These are phyloP conservation scores for Penicilliopsis zonata DNA, from an alignment of 495 filamentous ascomycete genomes.

Conservation along the genomic window DNA sequence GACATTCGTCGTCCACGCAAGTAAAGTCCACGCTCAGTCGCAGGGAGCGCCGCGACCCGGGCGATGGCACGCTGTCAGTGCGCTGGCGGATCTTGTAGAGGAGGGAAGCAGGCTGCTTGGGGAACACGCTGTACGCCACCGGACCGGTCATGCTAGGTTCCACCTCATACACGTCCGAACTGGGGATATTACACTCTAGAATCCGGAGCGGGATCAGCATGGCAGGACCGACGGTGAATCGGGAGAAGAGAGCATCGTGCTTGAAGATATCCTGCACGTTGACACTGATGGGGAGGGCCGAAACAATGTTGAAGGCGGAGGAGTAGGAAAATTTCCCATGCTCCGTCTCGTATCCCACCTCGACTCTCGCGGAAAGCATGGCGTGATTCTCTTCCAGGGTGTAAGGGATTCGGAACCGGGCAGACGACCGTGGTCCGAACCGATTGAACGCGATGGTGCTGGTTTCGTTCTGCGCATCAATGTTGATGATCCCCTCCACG, in stretches of 20 bases:
- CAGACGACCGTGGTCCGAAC: conserved; percentile 34
- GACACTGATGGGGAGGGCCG: conserved; percentile 75
- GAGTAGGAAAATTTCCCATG: conserved; percentile 59
- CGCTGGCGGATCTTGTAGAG: conserved; percentile 57
- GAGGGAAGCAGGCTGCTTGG: conserved; percentile 70
- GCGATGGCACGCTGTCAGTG: conserved; percentile 14
- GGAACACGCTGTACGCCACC: conserved; percentile 54
- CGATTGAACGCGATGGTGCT: conserved; percentile 55
- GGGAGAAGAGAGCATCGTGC: conserved; percentile 65
- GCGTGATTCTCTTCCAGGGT: conserved; percentile 68
- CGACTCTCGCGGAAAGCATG: conserved; percentile 61
- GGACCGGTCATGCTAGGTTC: conserved; percentile 42
- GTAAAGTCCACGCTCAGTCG: conserved; percentile 66
- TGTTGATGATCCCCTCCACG: conserved; percentile 38
- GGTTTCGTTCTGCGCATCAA: conserved; percentile 46
- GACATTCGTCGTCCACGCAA: conserved; percentile 55
- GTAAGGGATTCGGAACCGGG: conserved; percentile 64
- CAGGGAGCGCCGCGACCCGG: conserved; percentile 36
- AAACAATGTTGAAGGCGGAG: conserved; percentile 47
- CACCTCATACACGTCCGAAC: conserved; percentile 57
- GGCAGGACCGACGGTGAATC: conserved; percentile 77
- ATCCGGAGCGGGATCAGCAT: conserved; percentile 63
- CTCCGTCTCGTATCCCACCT: conserved; percentile 66
- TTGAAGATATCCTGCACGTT: conserved; percentile 98
- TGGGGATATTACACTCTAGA: conserved; percentile 54